Percentiles rank a stretch among this genome's conserved stretches.
Evolutionary conservation across 2,329 filamentous ascomycete genomes (phyloP).

Genomic region (Phaeosphaeriaceae sp.): DNA sequence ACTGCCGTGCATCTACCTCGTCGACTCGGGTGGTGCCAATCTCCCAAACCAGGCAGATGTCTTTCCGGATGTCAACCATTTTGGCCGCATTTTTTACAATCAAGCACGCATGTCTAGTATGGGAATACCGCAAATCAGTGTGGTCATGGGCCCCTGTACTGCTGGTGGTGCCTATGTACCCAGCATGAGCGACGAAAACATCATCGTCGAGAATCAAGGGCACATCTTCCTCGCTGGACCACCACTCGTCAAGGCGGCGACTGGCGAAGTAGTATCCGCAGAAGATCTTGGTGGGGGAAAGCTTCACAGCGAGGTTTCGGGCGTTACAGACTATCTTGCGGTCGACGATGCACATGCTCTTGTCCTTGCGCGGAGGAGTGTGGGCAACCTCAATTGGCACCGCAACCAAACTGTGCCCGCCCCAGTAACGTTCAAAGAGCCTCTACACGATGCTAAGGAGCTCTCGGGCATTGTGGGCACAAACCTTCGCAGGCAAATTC

Average conservation of each 20-base stretch:
- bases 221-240: conserved; percentile 96
- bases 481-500: conserved; percentile 84
- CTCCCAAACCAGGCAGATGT: conserved; percentile 94
- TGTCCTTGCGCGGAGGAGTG: conserved; percentile 79
- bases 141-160: conserved; percentile 97
- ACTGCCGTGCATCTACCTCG: conserved; percentile 87
- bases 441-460: conserved; percentile 79
- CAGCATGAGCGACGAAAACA: conserved; percentile 96
- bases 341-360: conserved; percentile 93
- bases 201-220: conserved; percentile 95
- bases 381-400: conserved; percentile 91
- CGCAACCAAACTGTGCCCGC: conserved; percentile 44
- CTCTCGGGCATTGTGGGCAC: conserved; percentile 88
- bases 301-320: conserved; percentile 88
- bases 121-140: conserved; percentile 90
- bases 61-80: conserved; percentile 93
- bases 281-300: conserved; percentile 91
- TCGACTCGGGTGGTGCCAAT: conserved; percentile 94
- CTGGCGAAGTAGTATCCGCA: conserved; percentile 86
- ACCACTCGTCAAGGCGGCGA: conserved; percentile 93
- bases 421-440: conserved; percentile 67
- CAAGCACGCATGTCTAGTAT: conserved; percentile 90
- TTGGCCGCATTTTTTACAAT: conserved; percentile 97
- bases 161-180: conserved; percentile 95
- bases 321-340: conserved; percentile 93